Percentiles rank a stretch among this genome's conserved stretches.
phyloP scores from a whole-genome alignment of 2,329 filamentous ascomycete genomes.

The Penicillium paneum region DNA sequence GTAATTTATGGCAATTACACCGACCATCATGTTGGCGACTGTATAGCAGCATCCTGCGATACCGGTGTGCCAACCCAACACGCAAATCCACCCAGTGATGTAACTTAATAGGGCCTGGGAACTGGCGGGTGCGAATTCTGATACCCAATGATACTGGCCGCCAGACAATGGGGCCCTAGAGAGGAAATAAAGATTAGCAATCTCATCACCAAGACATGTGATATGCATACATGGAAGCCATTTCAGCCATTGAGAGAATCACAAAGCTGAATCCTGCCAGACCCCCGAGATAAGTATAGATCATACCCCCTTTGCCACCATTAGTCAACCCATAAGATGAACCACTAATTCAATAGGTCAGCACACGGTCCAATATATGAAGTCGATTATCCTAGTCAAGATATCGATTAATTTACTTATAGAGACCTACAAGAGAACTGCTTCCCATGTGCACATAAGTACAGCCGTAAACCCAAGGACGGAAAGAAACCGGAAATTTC shows the following conservation, averaged over 20 bases:
- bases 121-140: background rate
- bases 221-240: background rate
- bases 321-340: background rate
- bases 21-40: constrained; percentile 34
- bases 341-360: background rate
- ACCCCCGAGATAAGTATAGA: background rate
- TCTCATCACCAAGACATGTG: background rate
- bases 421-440: background rate
- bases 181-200: background rate
- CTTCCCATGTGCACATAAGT: background rate
- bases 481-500: background rate
- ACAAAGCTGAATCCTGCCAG: background rate
- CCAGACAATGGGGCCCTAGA: background rate
- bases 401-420: background rate
- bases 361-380: background rate
- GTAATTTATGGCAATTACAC: constrained; percentile 31
- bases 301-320: background rate
- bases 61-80: constrained; percentile 31
- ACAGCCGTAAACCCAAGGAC: background rate
- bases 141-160: background rate
- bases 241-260: background rate
- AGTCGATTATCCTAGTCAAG: background rate
- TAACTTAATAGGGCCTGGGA: background rate
- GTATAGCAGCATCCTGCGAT: constrained; percentile 28
- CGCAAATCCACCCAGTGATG: constrained; percentile 30